Evolutionary conservation across 1,284 basidiomycete species (phyloP).

Genomic region (Puccinia novopanici): DNA sequence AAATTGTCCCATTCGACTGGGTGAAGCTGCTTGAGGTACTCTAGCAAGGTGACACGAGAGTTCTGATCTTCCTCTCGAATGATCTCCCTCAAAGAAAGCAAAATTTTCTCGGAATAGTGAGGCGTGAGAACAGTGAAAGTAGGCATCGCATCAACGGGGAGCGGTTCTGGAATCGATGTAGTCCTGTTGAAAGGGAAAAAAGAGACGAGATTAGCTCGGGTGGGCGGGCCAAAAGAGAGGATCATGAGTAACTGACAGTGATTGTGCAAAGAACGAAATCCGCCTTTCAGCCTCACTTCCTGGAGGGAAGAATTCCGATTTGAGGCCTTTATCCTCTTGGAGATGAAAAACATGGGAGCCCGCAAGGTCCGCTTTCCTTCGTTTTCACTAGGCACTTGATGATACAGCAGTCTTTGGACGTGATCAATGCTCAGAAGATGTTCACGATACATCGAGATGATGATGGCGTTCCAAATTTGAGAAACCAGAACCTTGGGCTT

Average conservation of each 20-base stretch:
- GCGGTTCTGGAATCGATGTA: constrained; percentile 80
- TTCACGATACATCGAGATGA: constrained; percentile 99
- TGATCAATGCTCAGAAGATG: constrained; percentile 67
- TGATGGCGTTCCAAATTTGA: constrained; percentile 96
- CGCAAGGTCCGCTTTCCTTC: constrained; percentile 83
- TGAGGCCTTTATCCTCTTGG: constrained; percentile 80
- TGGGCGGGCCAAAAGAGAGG: not conserved
- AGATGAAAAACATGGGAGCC: constrained; percentile 91
- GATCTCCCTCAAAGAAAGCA: constrained; percentile 88
- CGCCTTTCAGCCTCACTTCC: constrained; percentile 90
- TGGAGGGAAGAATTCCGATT: constrained; percentile 87
- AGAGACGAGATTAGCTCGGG: constrained; percentile 63
- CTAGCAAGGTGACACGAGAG: constrained; percentile 87
- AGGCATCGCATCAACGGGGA: constrained; percentile 93
- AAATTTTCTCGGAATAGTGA: constrained; percentile 94
- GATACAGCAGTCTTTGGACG: constrained; percentile 64
- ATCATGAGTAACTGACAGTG: constrained; percentile 62
- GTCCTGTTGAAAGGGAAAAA: constrained; percentile 73
- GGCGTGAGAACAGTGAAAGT: constrained; percentile 94
- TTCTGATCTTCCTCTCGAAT: constrained; percentile 95
- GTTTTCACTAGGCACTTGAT: constrained; percentile 80
- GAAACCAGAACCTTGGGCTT: constrained; percentile 97
- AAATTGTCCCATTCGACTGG: constrained; percentile 99
- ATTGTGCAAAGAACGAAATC: constrained; percentile 95
- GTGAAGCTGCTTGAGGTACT: constrained; percentile 97